Percentiles rank a stretch among this genome's conserved stretches.
Conservation (phyloP, 129 eudicot species). For the Scalesia atractyloides region DNA sequence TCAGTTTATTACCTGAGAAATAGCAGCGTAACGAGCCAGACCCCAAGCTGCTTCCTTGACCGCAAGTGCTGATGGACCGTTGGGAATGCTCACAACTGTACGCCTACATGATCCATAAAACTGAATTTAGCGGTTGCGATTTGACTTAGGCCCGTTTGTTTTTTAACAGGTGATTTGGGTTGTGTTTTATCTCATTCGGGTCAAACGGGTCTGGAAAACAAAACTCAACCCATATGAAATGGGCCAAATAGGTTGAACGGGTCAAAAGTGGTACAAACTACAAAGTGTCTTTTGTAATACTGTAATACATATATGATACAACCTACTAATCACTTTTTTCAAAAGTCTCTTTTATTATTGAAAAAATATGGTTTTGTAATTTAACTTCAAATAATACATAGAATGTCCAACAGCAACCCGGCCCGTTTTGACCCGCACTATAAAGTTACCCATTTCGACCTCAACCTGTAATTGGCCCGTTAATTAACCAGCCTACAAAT, state of each 20-base stretch:
- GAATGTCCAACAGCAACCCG: neutral
- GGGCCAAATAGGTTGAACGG: neutral
- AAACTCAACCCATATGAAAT: neutral
- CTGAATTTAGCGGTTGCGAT: conserved; percentile 11
- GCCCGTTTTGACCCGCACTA: neutral
- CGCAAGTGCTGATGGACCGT: conserved; percentile 87
- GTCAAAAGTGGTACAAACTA: neutral
- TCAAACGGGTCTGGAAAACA: neutral
- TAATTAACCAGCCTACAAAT: neutral
- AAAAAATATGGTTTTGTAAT: too few species aligned
- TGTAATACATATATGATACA: neutral
- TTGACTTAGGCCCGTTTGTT: neutral
- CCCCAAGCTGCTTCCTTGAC: conserved; percentile 97
- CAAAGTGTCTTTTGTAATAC: neutral
- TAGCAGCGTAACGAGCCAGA: conserved; percentile 84
- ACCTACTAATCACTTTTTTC: neutral
- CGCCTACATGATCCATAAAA: conserved; percentile 51
- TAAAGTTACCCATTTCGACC: neutral
- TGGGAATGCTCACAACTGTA: conserved; percentile 86
- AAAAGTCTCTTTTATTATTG: neutral
- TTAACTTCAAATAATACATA: neutral
- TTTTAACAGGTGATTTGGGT: neutral
- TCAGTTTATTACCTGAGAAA: conserved; percentile 59
- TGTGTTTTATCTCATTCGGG: neutral
- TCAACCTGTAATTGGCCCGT: neutral